These are phyloP conservation scores for Exophiala sp. DNA, from an alignment of 2,329 filamentous ascomycete species.

Conservation along the genomic window DNA sequence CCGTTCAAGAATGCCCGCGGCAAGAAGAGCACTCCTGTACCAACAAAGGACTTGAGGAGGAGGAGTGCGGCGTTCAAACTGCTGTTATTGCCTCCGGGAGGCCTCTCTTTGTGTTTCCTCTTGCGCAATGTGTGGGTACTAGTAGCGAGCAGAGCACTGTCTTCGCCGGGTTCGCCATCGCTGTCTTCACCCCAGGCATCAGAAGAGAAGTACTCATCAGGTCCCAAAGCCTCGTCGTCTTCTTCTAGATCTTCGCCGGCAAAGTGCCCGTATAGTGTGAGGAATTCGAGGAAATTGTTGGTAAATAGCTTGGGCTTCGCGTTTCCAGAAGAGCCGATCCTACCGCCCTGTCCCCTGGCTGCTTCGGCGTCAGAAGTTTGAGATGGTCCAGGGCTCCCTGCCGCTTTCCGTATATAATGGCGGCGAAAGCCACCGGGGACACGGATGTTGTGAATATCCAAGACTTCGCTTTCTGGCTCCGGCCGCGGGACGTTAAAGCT, in stretches of 20 bases:
- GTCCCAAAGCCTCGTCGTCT: conserved; percentile 80
- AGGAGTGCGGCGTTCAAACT: conserved; percentile 74
- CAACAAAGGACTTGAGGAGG: conserved; percentile 94
- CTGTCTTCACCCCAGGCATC: conserved; percentile 58
- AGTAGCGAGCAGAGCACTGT: conserved; percentile 69
- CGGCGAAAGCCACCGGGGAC: conserved; percentile 89
- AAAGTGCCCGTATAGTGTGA: conserved; percentile 94
- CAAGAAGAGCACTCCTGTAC: conserved; percentile 89
- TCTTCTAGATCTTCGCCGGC: conserved; percentile 95
- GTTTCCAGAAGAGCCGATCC: conserved; percentile 34
- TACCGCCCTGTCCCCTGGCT: conserved; percentile 31
- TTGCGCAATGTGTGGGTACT: conserved; percentile 63
- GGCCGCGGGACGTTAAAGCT: conserved; percentile 77
- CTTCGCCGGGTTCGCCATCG: conserved; percentile 75
- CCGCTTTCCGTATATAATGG: conserved; percentile 75
- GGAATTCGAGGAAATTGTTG: conserved; percentile 89
- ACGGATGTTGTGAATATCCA: conserved; percentile 86
- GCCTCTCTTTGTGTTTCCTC: conserved; percentile 69
- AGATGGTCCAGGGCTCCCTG: conserved; percentile 54
- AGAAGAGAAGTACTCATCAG: conserved; percentile 87
- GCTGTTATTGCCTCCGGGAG: conserved; percentile 68
- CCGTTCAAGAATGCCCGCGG: conserved; percentile 91
- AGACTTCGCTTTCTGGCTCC: conserved; percentile 69
- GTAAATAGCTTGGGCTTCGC: conserved; percentile 64
- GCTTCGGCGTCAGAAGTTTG: conserved; percentile 34